phyloP scores from a whole-genome alignment of 768 basidiomycete species.

The button mushroom (Agaricus bisporus) region DNA sequence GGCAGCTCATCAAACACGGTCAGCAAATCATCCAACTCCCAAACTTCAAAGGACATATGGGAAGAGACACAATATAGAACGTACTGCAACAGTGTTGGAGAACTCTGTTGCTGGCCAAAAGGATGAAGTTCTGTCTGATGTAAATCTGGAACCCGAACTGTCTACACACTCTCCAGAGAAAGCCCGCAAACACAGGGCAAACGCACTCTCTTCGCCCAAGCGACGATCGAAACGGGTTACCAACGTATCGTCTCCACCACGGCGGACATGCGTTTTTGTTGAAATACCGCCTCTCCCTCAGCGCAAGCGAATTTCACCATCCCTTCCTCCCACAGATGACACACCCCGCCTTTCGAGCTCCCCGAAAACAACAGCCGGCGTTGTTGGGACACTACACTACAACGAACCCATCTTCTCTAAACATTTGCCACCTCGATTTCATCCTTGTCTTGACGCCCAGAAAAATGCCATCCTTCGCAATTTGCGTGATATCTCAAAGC shows the following conservation, averaged over 20 bases:
- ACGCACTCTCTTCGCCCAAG: neutral
- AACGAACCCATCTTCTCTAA: slow-evolving; percentile 8
- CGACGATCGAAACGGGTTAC: neutral
- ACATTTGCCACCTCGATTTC: slow-evolving; percentile 34
- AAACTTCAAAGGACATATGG: slow-evolving; percentile 6
- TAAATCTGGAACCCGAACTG: neutral
- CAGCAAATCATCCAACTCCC: neutral
- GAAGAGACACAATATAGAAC: neutral
- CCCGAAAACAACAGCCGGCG: neutral
- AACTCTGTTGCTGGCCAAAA: neutral
- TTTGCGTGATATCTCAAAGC: slow-evolving; percentile 25
- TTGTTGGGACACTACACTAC: neutral
- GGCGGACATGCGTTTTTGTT: neutral
- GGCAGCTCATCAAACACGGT: neutral
- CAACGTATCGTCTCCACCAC: neutral
- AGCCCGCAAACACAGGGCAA: neutral
- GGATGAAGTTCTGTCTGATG: neutral
- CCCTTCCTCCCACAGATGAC: neutral
- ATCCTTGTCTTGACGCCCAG: slow-evolving; percentile 45
- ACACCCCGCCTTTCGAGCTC: neutral
- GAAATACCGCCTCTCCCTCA: slow-evolving; percentile 4
- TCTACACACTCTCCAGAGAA: neutral
- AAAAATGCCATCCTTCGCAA: slow-evolving; percentile 49
- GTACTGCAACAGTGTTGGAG: neutral
- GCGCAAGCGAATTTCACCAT: neutral